Percentiles rank a stretch among this genome's conserved stretches.
phyloP scores from a whole-genome alignment of 2,329 filamentous ascomycete species.

The Neurospora sp. region DNA sequence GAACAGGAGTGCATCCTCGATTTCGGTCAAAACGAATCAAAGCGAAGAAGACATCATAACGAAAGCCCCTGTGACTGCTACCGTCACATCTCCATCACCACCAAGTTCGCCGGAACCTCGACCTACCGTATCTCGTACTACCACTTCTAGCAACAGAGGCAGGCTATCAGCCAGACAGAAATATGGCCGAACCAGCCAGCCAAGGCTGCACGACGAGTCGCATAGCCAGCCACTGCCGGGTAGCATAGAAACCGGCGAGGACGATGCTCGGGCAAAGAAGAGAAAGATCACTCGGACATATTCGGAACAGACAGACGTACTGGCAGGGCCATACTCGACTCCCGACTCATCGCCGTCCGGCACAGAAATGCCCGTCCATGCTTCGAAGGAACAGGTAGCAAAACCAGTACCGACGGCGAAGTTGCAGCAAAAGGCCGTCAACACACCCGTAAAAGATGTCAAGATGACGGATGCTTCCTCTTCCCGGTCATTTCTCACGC shows the following conservation, averaged over 20 bases:
- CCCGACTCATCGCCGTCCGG: slow-evolving; percentile 17
- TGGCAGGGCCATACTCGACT: slow-evolving; percentile 14
- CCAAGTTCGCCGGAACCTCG: slow-evolving; percentile 10
- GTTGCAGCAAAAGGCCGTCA: slow-evolving; percentile 1
- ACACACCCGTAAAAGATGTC: slow-evolving; percentile 13
- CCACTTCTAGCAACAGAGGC: slow-evolving; percentile 6
- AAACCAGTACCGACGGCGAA: slow-evolving; percentile 7
- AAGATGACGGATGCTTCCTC: slow-evolving; percentile 9
- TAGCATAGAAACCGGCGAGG: slow-evolving; percentile 5
- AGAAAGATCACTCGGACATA: slow-evolving; percentile 12
- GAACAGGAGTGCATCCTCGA: background rate
- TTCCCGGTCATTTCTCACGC: slow-evolving; percentile 10
- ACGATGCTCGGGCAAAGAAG: slow-evolving; percentile 12
- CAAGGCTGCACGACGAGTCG: slow-evolving; percentile 4
- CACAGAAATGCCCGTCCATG: slow-evolving; percentile 2
- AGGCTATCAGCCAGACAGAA: slow-evolving; percentile 1
- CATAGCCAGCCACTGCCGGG: slow-evolving; percentile 15
- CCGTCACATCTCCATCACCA: slow-evolving; percentile 7
- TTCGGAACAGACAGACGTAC: slow-evolving; percentile 10
- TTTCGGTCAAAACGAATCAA: background rate
- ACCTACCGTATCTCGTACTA: slow-evolving; percentile 3
- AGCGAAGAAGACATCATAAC: slow-evolving; percentile 11
- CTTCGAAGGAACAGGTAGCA: slow-evolving; percentile 5
- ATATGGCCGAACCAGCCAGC: slow-evolving; percentile 1
- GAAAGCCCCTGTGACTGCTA: slow-evolving; percentile 4